Base-by-base conservation (phyloP, 768 basidiomycete species). In the Pleurotus sapidus region DNA sequence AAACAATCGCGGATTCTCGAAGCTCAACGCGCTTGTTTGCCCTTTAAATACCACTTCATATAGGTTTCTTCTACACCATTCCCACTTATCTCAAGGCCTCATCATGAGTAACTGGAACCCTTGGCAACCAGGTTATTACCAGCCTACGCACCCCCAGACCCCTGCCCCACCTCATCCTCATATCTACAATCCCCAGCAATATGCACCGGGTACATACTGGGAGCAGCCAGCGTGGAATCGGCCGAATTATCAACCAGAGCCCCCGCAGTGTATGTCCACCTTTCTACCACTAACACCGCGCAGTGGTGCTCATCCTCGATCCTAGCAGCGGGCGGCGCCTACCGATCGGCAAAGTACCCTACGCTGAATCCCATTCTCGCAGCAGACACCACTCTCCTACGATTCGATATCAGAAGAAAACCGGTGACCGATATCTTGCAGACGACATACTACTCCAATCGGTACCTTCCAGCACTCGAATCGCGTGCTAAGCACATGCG, bases 321-420 rank as follows among this genome's bases (percentile, higher is more conserved):
- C 51, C 5, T 8, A 15, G n/a, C 40, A 12, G 43, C 61, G 64
- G 51, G 17, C 12, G 51, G 51, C 51, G 51, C 51, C 39, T 59
- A 64, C 65, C 61, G 63, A 50, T 70, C 79, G 3, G 46, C 61
- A 1, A 79, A 78, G 67, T 77, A 79, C 64, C 78, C 83, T n/a
- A 71, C 67, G 37, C 66, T 86, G 17, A 78, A 85, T 64, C 81
- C 82, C 2, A 72, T 74, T 20, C 77, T 87, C 12, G 84, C 82
- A 15, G 70, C 72, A 6, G 83, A 84, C 59, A 74, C 73, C 25
- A 82, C 83, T 0, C 66, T 74, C 8, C 63, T 84, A 7, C 76
- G 75, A 15, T 83, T 79, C 61, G 80, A 87, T 59, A 60, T 84
- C 20, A 74, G 73, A 54, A 74, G 74, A 47, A 65, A 76, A 18